Evolutionary conservation across 306 rosid species (phyloP).

Genomic region (Citrullus colocynthis): DNA sequence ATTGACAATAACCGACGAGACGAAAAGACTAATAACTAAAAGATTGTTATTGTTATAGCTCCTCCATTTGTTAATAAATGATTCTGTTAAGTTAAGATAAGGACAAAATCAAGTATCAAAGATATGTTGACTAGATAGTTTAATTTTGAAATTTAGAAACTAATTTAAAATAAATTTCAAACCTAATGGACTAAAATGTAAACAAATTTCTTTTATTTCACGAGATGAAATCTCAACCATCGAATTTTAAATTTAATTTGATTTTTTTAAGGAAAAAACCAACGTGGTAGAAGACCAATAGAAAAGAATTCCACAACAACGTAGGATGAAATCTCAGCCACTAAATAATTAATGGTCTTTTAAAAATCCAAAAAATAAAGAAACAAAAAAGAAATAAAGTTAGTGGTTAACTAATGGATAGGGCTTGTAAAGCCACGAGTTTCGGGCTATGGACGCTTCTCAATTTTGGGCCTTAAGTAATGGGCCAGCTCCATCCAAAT

Average conservation of each 20-base stretch:
- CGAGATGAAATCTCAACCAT: neutral
- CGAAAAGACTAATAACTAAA: too few relatives aligned
- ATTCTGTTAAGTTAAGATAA: too few relatives aligned
- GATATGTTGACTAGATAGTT: too few relatives aligned
- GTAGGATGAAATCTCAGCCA: neutral
- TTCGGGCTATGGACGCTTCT: neutral
- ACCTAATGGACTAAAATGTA: too few relatives aligned
- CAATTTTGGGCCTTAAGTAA: neutral
- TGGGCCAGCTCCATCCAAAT: neutral
- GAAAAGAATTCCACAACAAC: neutral
- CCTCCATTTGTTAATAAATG: too few relatives aligned
- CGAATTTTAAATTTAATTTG: neutral
- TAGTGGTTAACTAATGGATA: neutral
- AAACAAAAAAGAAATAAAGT: neutral
- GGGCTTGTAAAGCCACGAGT: constrained; percentile 5
- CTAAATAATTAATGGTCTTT: neutral
- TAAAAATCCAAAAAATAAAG: neutral
- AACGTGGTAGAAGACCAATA: neutral
- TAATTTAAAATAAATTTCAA: too few relatives aligned
- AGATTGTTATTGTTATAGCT: too few relatives aligned
- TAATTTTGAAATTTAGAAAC: too few relatives aligned
- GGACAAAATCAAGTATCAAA: too few relatives aligned
- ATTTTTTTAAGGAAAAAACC: neutral
- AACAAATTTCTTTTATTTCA: too few relatives aligned
- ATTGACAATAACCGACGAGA: too few relatives aligned